phyloP scores from a whole-genome alignment of 2,329 filamentous ascomycete genomes.

The Colletotrichum chrysophilum region DNA sequence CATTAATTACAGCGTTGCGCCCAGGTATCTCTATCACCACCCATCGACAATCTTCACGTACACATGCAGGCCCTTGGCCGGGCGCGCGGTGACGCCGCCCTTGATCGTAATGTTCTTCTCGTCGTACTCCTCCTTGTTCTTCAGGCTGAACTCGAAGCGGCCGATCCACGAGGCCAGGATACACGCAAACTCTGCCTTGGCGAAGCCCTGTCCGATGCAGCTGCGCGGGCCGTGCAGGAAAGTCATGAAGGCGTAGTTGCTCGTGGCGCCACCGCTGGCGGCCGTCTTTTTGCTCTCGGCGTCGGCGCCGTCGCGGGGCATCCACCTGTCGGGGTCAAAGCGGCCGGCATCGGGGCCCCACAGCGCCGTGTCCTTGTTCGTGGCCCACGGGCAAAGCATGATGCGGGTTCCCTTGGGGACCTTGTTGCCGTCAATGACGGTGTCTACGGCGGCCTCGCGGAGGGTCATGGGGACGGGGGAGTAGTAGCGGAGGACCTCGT shows the following conservation, averaged over 20 bases:
- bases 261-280: conserved; percentile 73
- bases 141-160: conserved; percentile 68
- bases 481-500: conserved; percentile 77
- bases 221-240: conserved; percentile 87
- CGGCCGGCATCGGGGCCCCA: conserved; percentile 79
- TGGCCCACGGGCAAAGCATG: conserved; percentile 67
- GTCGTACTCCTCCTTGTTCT: conserved; percentile 65
- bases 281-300: conserved; percentile 40
- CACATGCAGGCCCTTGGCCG: conserved; percentile 74
- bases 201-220: conserved; percentile 85
- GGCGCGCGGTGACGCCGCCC: conserved; percentile 73
- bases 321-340: conserved; percentile 84
- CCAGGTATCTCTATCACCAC: neutral
- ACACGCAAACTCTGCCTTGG: conserved; percentile 84
- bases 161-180: conserved; percentile 80
- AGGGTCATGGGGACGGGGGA: conserved; percentile 74
- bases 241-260: conserved; percentile 79
- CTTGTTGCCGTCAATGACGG: conserved; percentile 66
- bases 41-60: conserved; percentile 62
- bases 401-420: conserved; percentile 76
- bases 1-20: neutral
- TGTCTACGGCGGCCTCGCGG: conserved; percentile 69
- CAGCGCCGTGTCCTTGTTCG: conserved; percentile 70
- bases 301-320: conserved; percentile 47
- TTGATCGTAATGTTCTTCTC: conserved; percentile 71